Evolutionary conservation across 495 filamentous ascomycete species (phyloP), one percentile per base, ranked within the genome.

Genomic region (Hyaloscypha hepaticicola): DNA sequence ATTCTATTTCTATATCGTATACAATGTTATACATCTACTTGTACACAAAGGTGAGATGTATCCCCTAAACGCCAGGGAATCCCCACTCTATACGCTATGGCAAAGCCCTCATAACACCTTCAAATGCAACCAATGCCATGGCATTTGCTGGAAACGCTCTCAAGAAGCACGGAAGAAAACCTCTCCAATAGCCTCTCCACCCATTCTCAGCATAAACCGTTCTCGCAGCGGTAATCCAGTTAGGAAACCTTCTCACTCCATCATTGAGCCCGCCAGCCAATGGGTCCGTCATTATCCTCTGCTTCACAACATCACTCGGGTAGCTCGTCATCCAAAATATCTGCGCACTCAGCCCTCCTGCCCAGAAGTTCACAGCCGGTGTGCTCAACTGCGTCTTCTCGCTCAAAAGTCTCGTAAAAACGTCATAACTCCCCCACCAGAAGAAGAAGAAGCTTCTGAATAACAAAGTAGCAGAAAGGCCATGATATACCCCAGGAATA

Each of bases 71-170:
- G 33, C 34, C 61, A 28, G 21, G 12, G 12, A 38, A 28, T 27
- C 7, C 19, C 24, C 53, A 12, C 29, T 71, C 38, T 53, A 52
- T 22, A 7, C 19, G 24, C 69, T 73, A 84, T 56, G 90, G 89
- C 74, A 97, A 78, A 55, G 79, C 77, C 69, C 93, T 84, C 93
- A 97, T 96, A 59, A 89, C 91, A 9, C 86, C 91, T 76, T 99
- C 94, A 80, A 96, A 97, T 38, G 90, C 94, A 62, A 96, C 85
- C 74, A 99, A 72, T 11, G 94, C 94, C 85, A 94, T 88, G 1
- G 93, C 94, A 80, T 99, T 99, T 56, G 95, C 95, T 53, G 95
- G 95, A 76, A 99, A 99, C 14, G 95, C 95, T 72, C 95, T 82
- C 62, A 97, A 73, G 74, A 97, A 96, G 73, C 94, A 97, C 0